phyloP scores from a whole-genome alignment of 345 rosid genomes.

The Salix exigua region DNA sequence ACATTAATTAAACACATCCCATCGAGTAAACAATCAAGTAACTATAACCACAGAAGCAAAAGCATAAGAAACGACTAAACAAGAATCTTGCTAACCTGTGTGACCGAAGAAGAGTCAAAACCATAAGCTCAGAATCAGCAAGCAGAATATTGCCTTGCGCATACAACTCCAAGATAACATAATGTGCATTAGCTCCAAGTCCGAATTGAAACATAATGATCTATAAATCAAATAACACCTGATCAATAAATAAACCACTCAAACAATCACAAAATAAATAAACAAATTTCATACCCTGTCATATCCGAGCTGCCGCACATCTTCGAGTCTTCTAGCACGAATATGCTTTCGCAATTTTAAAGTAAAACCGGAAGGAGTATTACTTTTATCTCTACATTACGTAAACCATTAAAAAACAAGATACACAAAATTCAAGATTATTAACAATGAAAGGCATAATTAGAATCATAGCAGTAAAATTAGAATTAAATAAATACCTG shows the following conservation, averaged over 20 bases:
- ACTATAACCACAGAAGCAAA: not conserved
- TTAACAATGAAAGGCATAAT: not conserved
- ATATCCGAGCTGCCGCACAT: slow-evolving; percentile 95
- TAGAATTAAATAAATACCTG: slow-evolving; percentile 33
- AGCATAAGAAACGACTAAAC: not conserved
- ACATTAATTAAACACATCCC: not conserved
- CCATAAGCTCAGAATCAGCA: slow-evolving; percentile 79
- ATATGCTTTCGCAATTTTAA: slow-evolving; percentile 88
- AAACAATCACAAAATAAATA: not conserved
- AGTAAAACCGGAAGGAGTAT: slow-evolving; percentile 97
- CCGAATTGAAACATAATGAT: slow-evolving; percentile 94
- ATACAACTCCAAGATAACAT: slow-evolving; percentile 89
- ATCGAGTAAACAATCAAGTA: not conserved
- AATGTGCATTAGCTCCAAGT: slow-evolving; percentile 79
- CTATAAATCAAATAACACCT: slow-evolving; percentile 28
- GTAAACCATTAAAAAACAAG: not conserved
- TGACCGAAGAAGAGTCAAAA: slow-evolving; percentile 91
- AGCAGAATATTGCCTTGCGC: slow-evolving; percentile 97
- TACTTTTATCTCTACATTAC: slow-evolving; percentile 75
- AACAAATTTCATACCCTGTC: slow-evolving; percentile 69
- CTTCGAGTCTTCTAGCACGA: slow-evolving; percentile 92
- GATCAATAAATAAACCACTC: not conserved
- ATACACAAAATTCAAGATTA: not conserved
- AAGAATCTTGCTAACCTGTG: slow-evolving; percentile 55
- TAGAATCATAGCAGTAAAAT: too few relatives aligned